Evolutionary conservation across 1,284 basidiomycete genomes (phyloP).

Genomic region (Cryptococcus floricola): DNA sequence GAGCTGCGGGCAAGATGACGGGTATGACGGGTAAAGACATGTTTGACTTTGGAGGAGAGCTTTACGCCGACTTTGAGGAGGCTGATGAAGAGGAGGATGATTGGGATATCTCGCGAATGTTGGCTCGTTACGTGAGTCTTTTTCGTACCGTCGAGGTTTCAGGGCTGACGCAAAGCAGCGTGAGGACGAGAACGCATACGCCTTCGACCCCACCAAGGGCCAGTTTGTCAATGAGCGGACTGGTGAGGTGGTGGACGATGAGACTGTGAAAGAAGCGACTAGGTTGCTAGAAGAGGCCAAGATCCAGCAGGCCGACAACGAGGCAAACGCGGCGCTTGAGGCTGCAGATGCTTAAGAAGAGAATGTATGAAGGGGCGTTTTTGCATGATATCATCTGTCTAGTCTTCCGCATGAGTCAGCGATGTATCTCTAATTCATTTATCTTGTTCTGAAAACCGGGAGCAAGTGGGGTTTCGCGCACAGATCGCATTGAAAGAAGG

Average conservation of each 20-base stretch:
- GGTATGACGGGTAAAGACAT: slow-evolving; percentile 96
- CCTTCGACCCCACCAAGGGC: neutral
- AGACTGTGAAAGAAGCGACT: slow-evolving; percentile 17
- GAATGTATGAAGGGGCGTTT: neutral
- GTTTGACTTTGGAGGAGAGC: slow-evolving; percentile 95
- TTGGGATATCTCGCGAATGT: slow-evolving; percentile 48
- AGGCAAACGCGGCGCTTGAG: neutral
- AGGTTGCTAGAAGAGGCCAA: slow-evolving; percentile 13
- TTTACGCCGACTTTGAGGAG: slow-evolving; percentile 83
- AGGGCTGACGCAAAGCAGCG: slow-evolving; percentile 26
- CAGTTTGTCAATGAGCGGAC: neutral
- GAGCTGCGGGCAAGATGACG: slow-evolving; percentile 80
- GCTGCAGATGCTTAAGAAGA: neutral
- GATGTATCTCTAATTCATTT: neutral
- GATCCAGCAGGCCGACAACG: slow-evolving; percentile 3
- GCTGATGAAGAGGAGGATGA: slow-evolving; percentile 41
- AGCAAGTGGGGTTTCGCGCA: too few relatives aligned
- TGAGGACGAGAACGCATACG: slow-evolving; percentile 63
- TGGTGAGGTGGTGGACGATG: neutral
- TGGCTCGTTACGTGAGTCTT: slow-evolving; percentile 49
- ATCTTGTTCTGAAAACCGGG: too few relatives aligned
- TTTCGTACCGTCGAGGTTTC: slow-evolving; percentile 46
- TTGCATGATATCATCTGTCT: slow-evolving; percentile 1
- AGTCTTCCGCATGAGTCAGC: neutral
- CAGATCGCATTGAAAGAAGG: too few relatives aligned